A percentile compares a stretch with the other conserved stretches of the same genome.
These are phyloP conservation scores for Chimonanthus praecox DNA, from an alignment of 164 flowering plant genomes.

Conservation along the genomic window DNA sequence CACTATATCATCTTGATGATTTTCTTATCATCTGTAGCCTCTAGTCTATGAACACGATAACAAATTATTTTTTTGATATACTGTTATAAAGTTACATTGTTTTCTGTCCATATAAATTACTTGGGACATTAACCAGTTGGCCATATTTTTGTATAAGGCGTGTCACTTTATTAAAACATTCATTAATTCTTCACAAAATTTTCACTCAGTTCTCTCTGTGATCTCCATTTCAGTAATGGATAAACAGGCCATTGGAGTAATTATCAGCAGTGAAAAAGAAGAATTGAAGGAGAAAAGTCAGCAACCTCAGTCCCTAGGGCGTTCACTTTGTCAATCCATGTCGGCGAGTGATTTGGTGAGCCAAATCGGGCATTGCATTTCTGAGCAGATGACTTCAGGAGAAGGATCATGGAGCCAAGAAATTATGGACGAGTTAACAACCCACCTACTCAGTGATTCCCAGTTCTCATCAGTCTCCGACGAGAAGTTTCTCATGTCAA, in stretches of 20 bases:
- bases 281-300: slow-evolving; percentile 23
- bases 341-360: slow-evolving; percentile 70
- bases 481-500: slow-evolving; percentile 69
- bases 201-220: too few species aligned
- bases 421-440: slow-evolving; percentile 58
- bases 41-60: not conserved
- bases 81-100: not conserved
- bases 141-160: not conserved
- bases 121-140: not conserved
- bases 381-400: slow-evolving; percentile 54
- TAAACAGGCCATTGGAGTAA: slow-evolving; percentile 37
- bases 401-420: slow-evolving; percentile 36
- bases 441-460: slow-evolving; percentile 56
- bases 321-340: slow-evolving; percentile 60
- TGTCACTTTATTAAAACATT: too few species aligned
- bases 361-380: slow-evolving; percentile 60
- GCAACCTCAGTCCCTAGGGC: slow-evolving; percentile 49
- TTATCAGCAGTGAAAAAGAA: slow-evolving; percentile 23
- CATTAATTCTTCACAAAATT: too few species aligned
- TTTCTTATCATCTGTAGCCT: not conserved
- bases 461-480: slow-evolving; percentile 53
- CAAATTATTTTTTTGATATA: not conserved
- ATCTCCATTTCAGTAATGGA: slow-evolving; percentile 39
- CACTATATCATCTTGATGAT: not conserved
- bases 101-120: not conserved